Percentiles rank a stretch among this genome's conserved stretches.
phyloP scores from a whole-genome alignment of 805 yeast genomes.

The Pichia heedii region DNA sequence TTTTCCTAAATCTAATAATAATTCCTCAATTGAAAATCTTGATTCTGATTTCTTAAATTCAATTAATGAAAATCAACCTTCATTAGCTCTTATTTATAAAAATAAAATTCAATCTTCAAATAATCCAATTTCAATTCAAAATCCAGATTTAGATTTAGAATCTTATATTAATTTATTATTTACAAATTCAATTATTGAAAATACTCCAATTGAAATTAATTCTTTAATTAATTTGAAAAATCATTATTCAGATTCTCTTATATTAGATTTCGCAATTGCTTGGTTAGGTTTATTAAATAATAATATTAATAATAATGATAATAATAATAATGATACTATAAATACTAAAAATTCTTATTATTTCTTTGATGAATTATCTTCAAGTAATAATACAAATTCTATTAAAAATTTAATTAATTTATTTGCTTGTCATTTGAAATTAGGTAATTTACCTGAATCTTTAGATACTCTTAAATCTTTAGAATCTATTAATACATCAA shows the following conservation, averaged over 20 bases:
- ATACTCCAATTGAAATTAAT: conserved; percentile 15
- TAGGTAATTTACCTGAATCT: conserved; percentile 78
- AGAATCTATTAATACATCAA: conserved; percentile 20
- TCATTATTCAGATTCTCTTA: conserved; percentile 62
- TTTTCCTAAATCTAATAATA: background rate
- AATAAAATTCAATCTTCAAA: conserved; percentile 6
- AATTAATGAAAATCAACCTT: conserved; percentile 18
- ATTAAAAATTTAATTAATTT: conserved; percentile 48
- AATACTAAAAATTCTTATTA: conserved; percentile 43
- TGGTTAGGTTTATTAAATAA: conserved; percentile 37
- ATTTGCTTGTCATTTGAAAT: conserved; percentile 67
- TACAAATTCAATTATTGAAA: conserved; percentile 27
- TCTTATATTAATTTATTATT: conserved; percentile 33
- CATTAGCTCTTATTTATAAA: conserved; percentile 18
- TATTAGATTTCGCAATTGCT: conserved; percentile 71
- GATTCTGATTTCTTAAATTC: conserved; percentile 5
- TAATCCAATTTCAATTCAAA: background rate
- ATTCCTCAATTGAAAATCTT: background rate
- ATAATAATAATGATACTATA: conserved; percentile 26
- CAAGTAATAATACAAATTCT: conserved; percentile 38
- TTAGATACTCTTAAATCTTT: conserved; percentile 44
- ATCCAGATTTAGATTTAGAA: conserved; percentile 17
- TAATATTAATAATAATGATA: conserved; percentile 22
- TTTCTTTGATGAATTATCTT: conserved; percentile 75
- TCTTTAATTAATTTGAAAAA: conserved; percentile 29